phyloP scores from a whole-genome alignment of 345 rosid genomes.

The Raphanus sativus region DNA sequence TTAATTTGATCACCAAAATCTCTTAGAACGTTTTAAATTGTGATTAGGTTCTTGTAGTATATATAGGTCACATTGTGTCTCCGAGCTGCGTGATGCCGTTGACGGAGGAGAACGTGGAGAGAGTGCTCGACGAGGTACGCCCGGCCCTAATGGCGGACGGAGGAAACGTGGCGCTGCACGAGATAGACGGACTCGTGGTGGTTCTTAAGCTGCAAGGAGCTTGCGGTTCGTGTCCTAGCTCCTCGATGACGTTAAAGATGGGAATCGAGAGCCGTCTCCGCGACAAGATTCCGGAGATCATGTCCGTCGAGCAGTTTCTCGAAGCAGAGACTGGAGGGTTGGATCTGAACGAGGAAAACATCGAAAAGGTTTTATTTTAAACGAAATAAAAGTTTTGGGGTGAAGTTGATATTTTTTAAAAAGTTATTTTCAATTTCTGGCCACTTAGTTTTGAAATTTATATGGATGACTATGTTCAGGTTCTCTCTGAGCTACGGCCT shows the following conservation, averaged over 20 bases:
- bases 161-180: constrained; percentile 90
- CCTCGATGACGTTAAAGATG: constrained; percentile 91
- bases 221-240: constrained; percentile 97
- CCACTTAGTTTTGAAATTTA: background rate
- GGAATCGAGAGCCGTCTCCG: constrained; percentile 86
- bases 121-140: constrained; percentile 75
- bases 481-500: constrained; percentile 84
- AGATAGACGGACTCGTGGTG: constrained; percentile 94
- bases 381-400: background rate
- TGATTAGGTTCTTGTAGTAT: constrained; percentile 4
- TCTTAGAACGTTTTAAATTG: background rate
- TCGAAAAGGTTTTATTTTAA: constrained; percentile 64
- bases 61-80: constrained; percentile 50
- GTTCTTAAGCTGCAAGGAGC: constrained; percentile 91
- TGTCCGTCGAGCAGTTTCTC: constrained; percentile 82
- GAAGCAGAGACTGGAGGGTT: constrained; percentile 75
- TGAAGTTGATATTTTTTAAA: background rate
- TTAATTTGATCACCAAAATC: background rate
- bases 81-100: constrained; percentile 74
- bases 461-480: constrained; percentile 40
- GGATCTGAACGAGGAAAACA: constrained; percentile 70
- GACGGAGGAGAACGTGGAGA: constrained; percentile 94
- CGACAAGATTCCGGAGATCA: constrained; percentile 87
- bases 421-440: background rate
- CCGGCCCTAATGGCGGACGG: constrained; percentile 96